phyloP scores from a whole-genome alignment of 345 rosid species.

The Lagerstroemia speciosa region DNA sequence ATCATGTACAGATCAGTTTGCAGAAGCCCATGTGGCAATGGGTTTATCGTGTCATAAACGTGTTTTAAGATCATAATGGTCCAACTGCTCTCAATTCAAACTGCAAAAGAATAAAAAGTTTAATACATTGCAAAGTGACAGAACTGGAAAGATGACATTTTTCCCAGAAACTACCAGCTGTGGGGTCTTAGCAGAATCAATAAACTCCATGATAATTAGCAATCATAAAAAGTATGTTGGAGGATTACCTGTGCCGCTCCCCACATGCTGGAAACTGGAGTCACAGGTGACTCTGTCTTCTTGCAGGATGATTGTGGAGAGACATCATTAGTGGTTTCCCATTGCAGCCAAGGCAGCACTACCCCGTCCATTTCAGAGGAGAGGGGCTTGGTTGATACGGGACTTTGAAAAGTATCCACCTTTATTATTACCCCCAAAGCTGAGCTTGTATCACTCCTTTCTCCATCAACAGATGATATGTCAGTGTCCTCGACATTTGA shows the following conservation, averaged over 20 bases:
- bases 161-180: neutral
- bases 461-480: conserved; percentile 88
- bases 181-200: neutral
- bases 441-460: conserved; percentile 86
- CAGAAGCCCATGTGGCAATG: neutral
- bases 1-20: neutral
- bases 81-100: neutral
- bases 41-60: neutral
- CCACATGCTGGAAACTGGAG: conserved; percentile 25
- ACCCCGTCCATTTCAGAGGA: conserved; percentile 84
- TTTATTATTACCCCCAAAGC: conserved; percentile 41
- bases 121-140: neutral
- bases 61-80: neutral
- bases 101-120: too few relatives aligned
- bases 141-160: neutral
- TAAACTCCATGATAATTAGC: neutral
- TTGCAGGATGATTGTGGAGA: conserved; percentile 29
- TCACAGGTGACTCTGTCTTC: conserved; percentile 20
- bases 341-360: conserved; percentile 81
- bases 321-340: conserved; percentile 75
- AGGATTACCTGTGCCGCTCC: conserved; percentile 8
- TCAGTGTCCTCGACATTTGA: conserved; percentile 89
- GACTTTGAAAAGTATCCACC: conserved; percentile 31
- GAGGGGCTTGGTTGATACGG: conserved; percentile 24
- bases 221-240: neutral